Conservation (phyloP, 768 basidiomycete species). For the Xerocomellus amylosporus region DNA sequence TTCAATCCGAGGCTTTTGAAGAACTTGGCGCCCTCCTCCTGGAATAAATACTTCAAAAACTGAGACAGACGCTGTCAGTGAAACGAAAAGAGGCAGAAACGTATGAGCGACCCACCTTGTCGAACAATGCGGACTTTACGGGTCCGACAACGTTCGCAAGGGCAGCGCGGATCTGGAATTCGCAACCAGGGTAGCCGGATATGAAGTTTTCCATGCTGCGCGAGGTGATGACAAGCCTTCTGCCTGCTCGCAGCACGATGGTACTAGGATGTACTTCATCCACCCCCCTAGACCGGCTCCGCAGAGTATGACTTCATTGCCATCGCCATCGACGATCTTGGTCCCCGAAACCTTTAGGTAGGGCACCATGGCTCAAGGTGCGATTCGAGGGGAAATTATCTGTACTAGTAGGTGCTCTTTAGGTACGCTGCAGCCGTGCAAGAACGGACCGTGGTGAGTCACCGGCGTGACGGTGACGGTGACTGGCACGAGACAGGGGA, state of each 20-base stretch:
- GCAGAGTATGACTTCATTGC: slow-evolving; percentile 56
- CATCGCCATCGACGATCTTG: slow-evolving; percentile 56
- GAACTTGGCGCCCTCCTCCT: slow-evolving; percentile 69
- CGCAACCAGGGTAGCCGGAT: slow-evolving; percentile 77
- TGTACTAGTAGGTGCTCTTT: neutral
- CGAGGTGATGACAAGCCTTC: slow-evolving; percentile 3
- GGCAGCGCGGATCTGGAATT: slow-evolving; percentile 71
- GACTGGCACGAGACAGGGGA: neutral
- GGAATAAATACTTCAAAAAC: slow-evolving; percentile 86
- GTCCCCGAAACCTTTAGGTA: slow-evolving; percentile 57
- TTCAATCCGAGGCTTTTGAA: slow-evolving; percentile 79
- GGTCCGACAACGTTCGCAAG: slow-evolving; percentile 63
- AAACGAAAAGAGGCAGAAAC: neutral
- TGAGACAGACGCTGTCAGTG: slow-evolving; percentile 23
- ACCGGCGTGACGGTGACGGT: too few relatives aligned
- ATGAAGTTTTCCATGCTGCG: slow-evolving; percentile 77
- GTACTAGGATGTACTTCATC: slow-evolving; percentile 65
- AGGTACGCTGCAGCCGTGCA: neutral
- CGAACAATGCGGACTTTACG: slow-evolving; percentile 71
- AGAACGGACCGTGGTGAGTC: neutral
- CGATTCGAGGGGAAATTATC: neutral
- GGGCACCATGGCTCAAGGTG: slow-evolving; percentile 29
- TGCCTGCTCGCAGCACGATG: slow-evolving; percentile 6
- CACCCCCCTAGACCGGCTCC: slow-evolving; percentile 82
- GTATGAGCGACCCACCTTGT: slow-evolving; percentile 53